Conservation (phyloP, 768 basidiomycete species). For the Mycena metata region DNA sequence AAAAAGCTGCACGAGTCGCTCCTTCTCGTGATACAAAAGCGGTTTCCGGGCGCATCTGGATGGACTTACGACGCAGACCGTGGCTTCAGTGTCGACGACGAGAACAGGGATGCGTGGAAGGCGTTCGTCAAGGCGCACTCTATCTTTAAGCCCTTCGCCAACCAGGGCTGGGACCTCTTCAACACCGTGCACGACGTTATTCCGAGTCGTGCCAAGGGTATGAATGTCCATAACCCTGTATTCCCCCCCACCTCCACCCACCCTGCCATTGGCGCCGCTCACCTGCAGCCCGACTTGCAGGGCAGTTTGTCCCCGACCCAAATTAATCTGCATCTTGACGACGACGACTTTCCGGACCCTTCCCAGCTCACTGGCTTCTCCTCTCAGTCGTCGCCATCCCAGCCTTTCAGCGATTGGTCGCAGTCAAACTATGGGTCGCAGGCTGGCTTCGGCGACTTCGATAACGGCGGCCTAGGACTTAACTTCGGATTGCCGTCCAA, state of each 20-base stretch:
- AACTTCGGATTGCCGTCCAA: too few species aligned
- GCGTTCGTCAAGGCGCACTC: constrained; percentile 13
- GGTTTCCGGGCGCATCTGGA: constrained; percentile 13
- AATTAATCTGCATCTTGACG: too few species aligned
- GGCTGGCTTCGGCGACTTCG: too few species aligned
- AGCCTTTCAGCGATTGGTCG: constrained; percentile 2
- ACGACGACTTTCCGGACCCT: neutral
- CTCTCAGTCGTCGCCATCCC: neutral
- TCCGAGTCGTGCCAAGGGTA: constrained; percentile 1
- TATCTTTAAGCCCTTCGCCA: constrained; percentile 25
- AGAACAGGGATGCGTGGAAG: constrained; percentile 17
- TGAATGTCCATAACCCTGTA: constrained; percentile 15
- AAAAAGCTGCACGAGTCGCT: constrained; percentile 10
- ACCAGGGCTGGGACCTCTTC: neutral
- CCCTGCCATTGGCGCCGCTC: too few species aligned
- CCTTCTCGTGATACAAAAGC: constrained; percentile 7
- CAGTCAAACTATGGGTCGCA: neutral
- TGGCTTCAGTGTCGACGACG: constrained; percentile 24
- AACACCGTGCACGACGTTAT: constrained; percentile 4
- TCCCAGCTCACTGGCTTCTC: neutral
- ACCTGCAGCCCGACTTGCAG: too few species aligned
- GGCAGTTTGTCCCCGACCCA: too few species aligned
- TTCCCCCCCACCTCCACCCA: too few species aligned
- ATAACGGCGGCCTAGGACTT: too few species aligned
- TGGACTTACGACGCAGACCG: constrained; percentile 18